Evolutionary conservation across 2,329 filamentous ascomycete species (phyloP), one percentile per base, ranked within the genome.

Genomic region (Aspergillus awamori): DNA sequence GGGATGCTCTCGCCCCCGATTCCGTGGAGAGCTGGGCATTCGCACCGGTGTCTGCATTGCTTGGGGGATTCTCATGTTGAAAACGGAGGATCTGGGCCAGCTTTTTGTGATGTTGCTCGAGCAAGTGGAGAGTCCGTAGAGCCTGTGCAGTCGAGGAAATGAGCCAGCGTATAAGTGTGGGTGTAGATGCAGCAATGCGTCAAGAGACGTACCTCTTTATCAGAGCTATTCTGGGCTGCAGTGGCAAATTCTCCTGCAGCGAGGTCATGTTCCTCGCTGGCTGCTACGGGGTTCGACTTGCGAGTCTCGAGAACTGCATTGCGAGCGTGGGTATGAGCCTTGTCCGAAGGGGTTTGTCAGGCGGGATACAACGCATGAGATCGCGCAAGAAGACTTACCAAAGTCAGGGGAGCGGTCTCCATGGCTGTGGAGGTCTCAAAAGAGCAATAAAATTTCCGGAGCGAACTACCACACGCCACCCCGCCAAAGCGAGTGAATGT

Each of bases 201-300:
- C 30, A 36, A 22, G 41, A 36, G n/a, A 66, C 65, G 57, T 70
- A 86, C 85, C 76, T 87, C 85, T 4, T 74, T 74, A 72, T 89
- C 86, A n/a, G 77, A 77, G 7, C 92, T 96, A 52, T 80, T 84
- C 63, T 87, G 85, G n/a, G 91, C 88, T 30, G 93, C 93, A 63
- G 89, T 89, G 63, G 92, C 89, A 75, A 97, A 98, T 74, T 97
- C 92, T 65, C 88, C 89, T 2, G 95, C 94, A 39, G 95, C 95
- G 60, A 91, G 83, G 57, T 93, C 88, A 78, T 98, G 94, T 76
- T 97, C 91, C 71, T 90, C 90, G 72, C 93, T 90, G 64, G 94
- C 94, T 52, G 91, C 88, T 6, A 89, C 89, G 59, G 91, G 91
- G 73, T 95, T 83, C 24, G 83, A 81, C 66, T 85, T 84, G 65